Evolutionary conservation across 192 early-diverging fungal species (phyloP), one percentile per base, ranked within the genome.

Genomic region (Kickxella alabastrina): DNA sequence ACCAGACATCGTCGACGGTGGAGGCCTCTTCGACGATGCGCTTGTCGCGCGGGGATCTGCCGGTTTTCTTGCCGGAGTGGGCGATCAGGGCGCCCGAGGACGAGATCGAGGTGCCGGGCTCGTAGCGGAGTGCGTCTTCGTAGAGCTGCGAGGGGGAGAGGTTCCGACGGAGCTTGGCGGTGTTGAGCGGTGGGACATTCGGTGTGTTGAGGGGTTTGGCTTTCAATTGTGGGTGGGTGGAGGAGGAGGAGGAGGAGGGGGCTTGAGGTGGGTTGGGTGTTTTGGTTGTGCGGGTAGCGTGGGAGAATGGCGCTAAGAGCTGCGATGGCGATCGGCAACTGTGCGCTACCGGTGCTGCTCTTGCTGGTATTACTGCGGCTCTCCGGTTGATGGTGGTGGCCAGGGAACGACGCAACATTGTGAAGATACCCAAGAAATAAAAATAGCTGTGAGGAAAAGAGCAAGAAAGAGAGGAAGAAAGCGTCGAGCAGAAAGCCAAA

Each of bases 41-140:
- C 83, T 98, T 98, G 82, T 98, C 95, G 51, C 80, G 79, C 54
- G 95, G 95, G 22, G 87, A 90, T 54, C 95, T 88, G 35, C 95
- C 89, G 24, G 83, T 96, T 83, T 98, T 98, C 57, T 82, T 80
- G 41, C 92, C 93, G 15, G 93, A 96, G 59, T 81, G 83, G 21
- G 93, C 87, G 52, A 89, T 87, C 35, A 98, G 81, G 6, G 95
- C 95, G 42, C 95, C 95, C 49, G 87, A 62, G 24, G 91, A 87
- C 47, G 95, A 95, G 55, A 98, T 80, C 53, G 80, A 85, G 23
- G 93, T 89, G 24, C 93, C 93, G 26, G 59, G 55, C 75, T 97
- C 92, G 75, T 88, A 73, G 50, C 75, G 77, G 49, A 97, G 82
- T 38, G 92, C 92, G 54, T 92, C 83, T 64, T 93, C 89, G 67